phyloP scores from a whole-genome alignment of 148 eudicot genomes.

The Tetragonia tetragonoides region DNA sequence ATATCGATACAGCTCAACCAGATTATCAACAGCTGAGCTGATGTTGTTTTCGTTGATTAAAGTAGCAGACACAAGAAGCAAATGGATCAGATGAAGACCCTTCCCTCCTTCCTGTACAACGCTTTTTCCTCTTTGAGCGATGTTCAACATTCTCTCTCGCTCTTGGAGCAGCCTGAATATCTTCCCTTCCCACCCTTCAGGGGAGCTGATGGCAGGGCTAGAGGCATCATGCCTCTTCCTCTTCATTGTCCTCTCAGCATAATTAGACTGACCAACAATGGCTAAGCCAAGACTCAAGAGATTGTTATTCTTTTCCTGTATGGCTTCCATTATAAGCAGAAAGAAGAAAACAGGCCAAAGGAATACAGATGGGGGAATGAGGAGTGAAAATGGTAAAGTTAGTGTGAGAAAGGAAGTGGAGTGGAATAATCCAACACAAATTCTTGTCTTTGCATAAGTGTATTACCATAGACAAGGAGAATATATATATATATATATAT shows the following conservation, averaged over 20 bases:
- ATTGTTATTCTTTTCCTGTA: constrained; percentile 35
- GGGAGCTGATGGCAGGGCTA: constrained; percentile 12
- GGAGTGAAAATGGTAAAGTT: constrained; percentile 17
- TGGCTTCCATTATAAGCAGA: constrained; percentile 33
- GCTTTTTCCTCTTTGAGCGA: constrained; percentile 23
- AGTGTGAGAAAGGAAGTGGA: constrained; percentile 18
- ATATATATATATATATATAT: constrained; percentile 5
- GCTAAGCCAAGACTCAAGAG: constrained; percentile 56
- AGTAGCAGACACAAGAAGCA: constrained; percentile 54
- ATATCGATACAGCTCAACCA: constrained; percentile 48
- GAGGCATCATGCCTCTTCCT: constrained; percentile 30
- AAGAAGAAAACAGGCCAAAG: constrained; percentile 6
- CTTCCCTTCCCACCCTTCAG: constrained; percentile 41
- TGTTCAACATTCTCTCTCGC: constrained; percentile 49
- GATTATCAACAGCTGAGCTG: constrained; percentile 43
- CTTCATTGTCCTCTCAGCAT: constrained; percentile 34
- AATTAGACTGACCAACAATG: constrained; percentile 28
- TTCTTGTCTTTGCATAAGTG: constrained; percentile 24
- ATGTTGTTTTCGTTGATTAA: constrained; percentile 43
- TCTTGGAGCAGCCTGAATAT: constrained; percentile 48
- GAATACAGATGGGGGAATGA: constrained; percentile 13
- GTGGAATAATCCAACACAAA: constrained; percentile 36
- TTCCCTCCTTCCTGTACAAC: constrained; percentile 37
- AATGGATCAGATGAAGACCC: constrained; percentile 64
- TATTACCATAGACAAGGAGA: constrained; percentile 29